Evolutionary conservation across 2,329 filamentous ascomycete genomes (phyloP).

Genomic region (Diaporthe sp.): DNA sequence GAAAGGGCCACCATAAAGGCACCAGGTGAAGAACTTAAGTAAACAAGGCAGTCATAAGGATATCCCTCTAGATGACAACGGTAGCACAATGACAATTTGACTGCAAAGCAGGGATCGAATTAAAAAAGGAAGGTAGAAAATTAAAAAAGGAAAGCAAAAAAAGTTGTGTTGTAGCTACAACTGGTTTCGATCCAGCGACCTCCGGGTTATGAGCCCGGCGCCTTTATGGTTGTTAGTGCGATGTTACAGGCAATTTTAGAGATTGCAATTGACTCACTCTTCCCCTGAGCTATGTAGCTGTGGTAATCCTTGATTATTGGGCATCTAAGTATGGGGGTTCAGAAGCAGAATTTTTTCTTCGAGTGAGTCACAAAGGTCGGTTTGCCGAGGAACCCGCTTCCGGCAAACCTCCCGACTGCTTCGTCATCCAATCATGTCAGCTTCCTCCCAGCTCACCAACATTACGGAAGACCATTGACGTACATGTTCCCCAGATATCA

Average conservation of each 20-base stretch:
- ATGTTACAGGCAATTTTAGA: neutral
- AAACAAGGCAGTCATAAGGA: neutral
- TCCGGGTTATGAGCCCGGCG: slow-evolving; percentile 42
- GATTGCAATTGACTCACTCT: slow-evolving; percentile 29
- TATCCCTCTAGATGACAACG: neutral
- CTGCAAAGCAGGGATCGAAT: neutral
- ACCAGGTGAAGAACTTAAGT: neutral
- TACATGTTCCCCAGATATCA: neutral
- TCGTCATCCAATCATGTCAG: neutral
- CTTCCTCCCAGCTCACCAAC: neutral
- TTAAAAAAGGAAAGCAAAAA: neutral
- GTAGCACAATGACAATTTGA: neutral
- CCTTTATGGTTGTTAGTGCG: neutral
- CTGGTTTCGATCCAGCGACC: slow-evolving; percentile 41
- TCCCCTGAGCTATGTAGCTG: slow-evolving; percentile 41
- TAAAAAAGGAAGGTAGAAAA: neutral
- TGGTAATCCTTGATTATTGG: neutral
- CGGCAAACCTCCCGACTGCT: neutral
- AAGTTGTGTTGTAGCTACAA: slow-evolving; percentile 25
- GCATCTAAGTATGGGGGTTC: slow-evolving; percentile 4
- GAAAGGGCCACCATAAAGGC: neutral
- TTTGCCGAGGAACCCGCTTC: slow-evolving; percentile 2
- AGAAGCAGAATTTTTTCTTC: slow-evolving; percentile 15
- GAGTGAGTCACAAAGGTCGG: slow-evolving; percentile 29
- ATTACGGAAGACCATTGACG: neutral